Evolutionary conservation across 805 yeast species (phyloP).

Genomic region (Ogataea glucozyma): DNA sequence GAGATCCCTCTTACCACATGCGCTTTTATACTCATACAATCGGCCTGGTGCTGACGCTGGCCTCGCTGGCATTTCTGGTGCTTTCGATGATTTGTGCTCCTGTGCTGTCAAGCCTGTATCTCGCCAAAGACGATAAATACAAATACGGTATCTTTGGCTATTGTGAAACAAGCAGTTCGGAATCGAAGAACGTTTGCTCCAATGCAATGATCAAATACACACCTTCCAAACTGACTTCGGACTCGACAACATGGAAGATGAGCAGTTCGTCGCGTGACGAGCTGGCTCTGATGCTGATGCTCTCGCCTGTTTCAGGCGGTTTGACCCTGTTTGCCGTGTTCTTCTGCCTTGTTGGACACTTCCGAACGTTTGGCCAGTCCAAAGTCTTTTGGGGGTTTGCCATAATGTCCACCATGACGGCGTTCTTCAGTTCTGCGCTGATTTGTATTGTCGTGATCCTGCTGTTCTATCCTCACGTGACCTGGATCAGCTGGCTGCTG

Average conservation of each 20-base stretch:
- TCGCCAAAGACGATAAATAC: constrained; percentile 48
- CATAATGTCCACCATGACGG: constrained; percentile 46
- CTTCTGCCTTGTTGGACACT: constrained; percentile 38
- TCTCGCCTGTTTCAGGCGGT: constrained; percentile 69
- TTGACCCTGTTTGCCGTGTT: constrained; percentile 50
- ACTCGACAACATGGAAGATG: constrained; percentile 50
- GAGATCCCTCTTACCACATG: no score
- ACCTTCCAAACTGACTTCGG: constrained; percentile 35
- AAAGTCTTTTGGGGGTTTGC: constrained; percentile 41
- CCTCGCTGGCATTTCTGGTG: constrained; percentile 62
- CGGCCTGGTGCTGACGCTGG: constrained; percentile 46
- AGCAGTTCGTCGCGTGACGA: constrained; percentile 46
- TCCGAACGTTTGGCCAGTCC: constrained; percentile 20
- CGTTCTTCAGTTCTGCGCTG: constrained; percentile 56
- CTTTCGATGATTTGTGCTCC: constrained; percentile 66
- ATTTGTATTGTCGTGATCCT: constrained; percentile 56
- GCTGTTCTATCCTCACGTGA: constrained; percentile 61
- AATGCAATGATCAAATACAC: constrained; percentile 42
- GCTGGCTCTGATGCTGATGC: constrained; percentile 55
- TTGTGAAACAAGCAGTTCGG: constrained; percentile 45
- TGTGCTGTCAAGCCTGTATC: constrained; percentile 45
- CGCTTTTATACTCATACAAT: constrained; percentile 27
- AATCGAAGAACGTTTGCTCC: constrained; percentile 17
- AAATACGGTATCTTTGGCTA: constrained; percentile 70
- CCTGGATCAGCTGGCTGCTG: constrained; percentile 74